These are phyloP conservation scores for Citropsis articulata DNA, from an alignment of 345 rosid genomes.

Conservation along the genomic window DNA sequence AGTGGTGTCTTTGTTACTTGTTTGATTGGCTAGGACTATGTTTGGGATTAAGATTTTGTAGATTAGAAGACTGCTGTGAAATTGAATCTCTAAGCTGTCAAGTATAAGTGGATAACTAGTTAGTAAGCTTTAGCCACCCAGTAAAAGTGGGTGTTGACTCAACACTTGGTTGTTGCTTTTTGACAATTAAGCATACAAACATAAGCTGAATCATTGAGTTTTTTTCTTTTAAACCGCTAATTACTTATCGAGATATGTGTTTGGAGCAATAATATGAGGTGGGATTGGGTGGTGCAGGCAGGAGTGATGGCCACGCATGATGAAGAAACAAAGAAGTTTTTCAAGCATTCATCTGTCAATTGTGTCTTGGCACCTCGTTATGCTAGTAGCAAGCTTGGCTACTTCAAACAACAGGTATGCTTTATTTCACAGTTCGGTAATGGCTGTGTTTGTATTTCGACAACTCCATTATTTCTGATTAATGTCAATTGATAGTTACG, in stretches of 20 bases:
- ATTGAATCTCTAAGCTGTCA: not conserved
- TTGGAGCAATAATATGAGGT: not conserved
- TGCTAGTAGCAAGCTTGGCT: slow-evolving; percentile 80
- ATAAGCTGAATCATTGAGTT: not conserved
- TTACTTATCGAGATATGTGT: not conserved
- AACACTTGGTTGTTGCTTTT: too few relatives aligned
- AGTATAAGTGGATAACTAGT: not conserved
- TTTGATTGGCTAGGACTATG: not conserved
- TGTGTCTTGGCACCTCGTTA: slow-evolving; percentile 91
- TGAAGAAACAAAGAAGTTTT: slow-evolving; percentile 86
- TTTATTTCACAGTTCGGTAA: not conserved
- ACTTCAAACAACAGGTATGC: slow-evolving; percentile 75
- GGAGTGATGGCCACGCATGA: slow-evolving; percentile 94
- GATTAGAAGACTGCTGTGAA: not conserved
- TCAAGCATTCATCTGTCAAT: slow-evolving; percentile 92
- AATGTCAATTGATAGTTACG: not conserved
- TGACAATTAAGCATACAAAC: not conserved
- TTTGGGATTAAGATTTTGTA: not conserved
- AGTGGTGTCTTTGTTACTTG: not conserved
- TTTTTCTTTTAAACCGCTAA: not conserved
- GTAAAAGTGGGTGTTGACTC: not conserved
- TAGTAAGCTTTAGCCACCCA: not conserved
- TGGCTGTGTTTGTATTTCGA: not conserved
- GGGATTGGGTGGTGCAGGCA: slow-evolving; percentile 42
- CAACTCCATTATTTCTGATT: not conserved